These are phyloP conservation scores for Globisporangium heterothallicum DNA, from an alignment of 352 stramenopile species.

Conservation along the genomic window DNA sequence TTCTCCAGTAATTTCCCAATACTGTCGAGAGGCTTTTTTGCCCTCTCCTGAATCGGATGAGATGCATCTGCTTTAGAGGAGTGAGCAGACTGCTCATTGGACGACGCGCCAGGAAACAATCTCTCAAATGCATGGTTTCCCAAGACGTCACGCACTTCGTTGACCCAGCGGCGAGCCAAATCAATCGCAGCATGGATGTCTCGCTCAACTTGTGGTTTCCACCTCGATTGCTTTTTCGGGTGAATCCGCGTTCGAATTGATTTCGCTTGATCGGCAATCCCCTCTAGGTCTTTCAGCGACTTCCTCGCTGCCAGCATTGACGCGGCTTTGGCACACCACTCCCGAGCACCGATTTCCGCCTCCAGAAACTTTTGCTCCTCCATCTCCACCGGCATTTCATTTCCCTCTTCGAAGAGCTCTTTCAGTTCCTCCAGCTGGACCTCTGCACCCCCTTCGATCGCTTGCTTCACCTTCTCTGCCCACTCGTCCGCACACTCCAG, in stretches of 20 bases:
- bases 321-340: conserved; percentile 62
- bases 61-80: conserved; percentile 12
- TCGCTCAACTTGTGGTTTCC: conserved; percentile 79
- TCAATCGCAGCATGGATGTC: conserved; percentile 72
- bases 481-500: conserved; percentile 82
- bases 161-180: conserved; percentile 64
- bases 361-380: conserved; percentile 78
- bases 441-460: conserved; percentile 70
- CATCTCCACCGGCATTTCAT: conserved; percentile 86
- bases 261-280: conserved; percentile 52
- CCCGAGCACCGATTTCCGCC: conserved; percentile 69
- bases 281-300: conserved; percentile 63
- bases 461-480: conserved; percentile 67
- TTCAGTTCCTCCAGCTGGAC: conserved; percentile 68
- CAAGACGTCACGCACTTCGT: conserved; percentile 68
- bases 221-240: conserved; percentile 71
- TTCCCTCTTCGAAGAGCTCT: conserved; percentile 71
- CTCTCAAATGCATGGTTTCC: conserved; percentile 57
- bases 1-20: conserved; percentile 68
- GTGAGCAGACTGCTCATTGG: conserved; percentile 24
- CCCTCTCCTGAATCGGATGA: conserved; percentile 18
- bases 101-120: conserved; percentile 33
- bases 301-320: conserved; percentile 51
- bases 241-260: conserved; percentile 65
- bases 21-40: conserved; percentile 66